Conservation (phyloP, 2,329 filamentous ascomycete genomes). For the Didymella glomerata region DNA sequence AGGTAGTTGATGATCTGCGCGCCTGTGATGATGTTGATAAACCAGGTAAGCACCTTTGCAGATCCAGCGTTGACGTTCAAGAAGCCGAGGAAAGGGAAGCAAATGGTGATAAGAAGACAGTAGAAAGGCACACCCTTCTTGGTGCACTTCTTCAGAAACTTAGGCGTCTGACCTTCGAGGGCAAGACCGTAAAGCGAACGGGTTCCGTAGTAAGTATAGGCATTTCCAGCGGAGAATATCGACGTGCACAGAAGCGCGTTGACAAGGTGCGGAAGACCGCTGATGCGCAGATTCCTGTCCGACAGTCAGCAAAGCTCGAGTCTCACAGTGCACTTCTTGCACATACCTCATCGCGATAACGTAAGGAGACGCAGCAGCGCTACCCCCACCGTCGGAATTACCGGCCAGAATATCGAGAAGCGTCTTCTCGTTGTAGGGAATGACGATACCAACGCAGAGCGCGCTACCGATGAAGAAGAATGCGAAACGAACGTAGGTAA, state of each 20-base stretch:
- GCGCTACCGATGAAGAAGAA: neutral
- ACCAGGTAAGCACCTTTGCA: slow-evolving; percentile 75
- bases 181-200: slow-evolving; percentile 36
- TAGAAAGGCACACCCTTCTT: neutral
- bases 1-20: slow-evolving; percentile 59
- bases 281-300: neutral
- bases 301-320: neutral
- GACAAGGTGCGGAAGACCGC: slow-evolving; percentile 62
- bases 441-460: neutral
- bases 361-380: neutral
- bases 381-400: neutral
- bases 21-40: slow-evolving; percentile 75
- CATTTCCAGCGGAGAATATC: slow-evolving; percentile 65
- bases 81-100: slow-evolving; percentile 74
- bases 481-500: neutral
- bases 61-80: slow-evolving; percentile 73
- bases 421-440: neutral
- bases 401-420: neutral
- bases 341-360: neutral
- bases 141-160: neutral
- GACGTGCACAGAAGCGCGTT: slow-evolving; percentile 63
- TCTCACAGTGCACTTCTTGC: neutral
- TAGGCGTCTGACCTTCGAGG: neutral
- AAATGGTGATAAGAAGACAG: slow-evolving; percentile 66
- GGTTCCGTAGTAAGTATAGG: slow-evolving; percentile 61